A percentile compares a stretch with the other conserved stretches of the same genome.
phyloP scores from a whole-genome alignment of 805 yeast genomes.

The Yarrowia deformans region DNA sequence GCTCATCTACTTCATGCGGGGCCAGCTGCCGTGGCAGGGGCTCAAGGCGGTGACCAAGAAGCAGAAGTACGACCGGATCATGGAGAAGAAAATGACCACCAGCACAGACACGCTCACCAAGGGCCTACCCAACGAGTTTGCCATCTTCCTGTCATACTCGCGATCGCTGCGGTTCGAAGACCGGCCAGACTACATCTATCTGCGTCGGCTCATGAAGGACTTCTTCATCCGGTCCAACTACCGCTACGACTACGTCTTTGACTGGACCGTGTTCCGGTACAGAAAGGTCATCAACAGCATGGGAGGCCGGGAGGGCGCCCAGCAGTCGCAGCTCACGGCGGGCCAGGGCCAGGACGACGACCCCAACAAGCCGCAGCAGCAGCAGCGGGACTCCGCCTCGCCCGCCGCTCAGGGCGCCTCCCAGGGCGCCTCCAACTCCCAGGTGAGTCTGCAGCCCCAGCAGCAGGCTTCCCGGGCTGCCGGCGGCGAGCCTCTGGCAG shows the following conservation, averaged over 20 bases:
- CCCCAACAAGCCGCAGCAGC: conserved; percentile 37
- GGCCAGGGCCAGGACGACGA: conserved; percentile 38
- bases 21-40: conserved; percentile 98
- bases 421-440: conserved; percentile 40
- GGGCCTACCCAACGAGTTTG: conserved; percentile 91
- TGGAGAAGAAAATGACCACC: conserved; percentile 93
- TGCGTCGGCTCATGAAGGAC: conserved; percentile 89
- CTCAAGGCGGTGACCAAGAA: conserved; percentile 95
- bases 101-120: conserved; percentile 84
- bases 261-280: conserved; percentile 91
- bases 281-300: conserved; percentile 43
- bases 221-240: conserved; percentile 86
- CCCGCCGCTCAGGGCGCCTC: conserved; percentile 34
- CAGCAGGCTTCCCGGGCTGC: conserved; percentile 18
- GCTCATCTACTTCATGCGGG: conserved; percentile 90
- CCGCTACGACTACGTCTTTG: conserved; percentile 92
- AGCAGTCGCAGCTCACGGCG: conserved; percentile 7
- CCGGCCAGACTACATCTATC: conserved; percentile 90
- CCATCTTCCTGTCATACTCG: conserved; percentile 85
- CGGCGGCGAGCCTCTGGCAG: conserved; percentile 5
- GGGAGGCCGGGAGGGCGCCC: conserved; percentile 25
- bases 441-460: conserved; percentile 39
- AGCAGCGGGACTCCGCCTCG: conserved; percentile 33
- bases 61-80: conserved; percentile 94
- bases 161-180: conserved; percentile 93